Conservation (phyloP, 1,139 yeast species). For the Yamadazyma atlantica region DNA sequence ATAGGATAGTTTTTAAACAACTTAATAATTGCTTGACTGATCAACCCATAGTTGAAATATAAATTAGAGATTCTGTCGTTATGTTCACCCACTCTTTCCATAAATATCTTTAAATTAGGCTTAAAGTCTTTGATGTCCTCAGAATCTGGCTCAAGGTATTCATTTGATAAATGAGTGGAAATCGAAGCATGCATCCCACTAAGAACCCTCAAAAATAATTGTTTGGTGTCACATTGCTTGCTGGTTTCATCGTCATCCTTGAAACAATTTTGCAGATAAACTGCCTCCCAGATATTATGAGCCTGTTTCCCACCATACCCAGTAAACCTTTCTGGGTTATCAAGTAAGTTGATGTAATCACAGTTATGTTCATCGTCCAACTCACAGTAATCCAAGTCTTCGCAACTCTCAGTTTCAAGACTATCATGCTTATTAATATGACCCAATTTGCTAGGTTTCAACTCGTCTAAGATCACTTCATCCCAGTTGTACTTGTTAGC, state of each 20-base stretch:
- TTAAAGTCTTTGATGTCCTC: slow-evolving; percentile 79
- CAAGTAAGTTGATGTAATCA: slow-evolving; percentile 80
- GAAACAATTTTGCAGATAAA: slow-evolving; percentile 90
- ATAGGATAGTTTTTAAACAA: slow-evolving; percentile 29
- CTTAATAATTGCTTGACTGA: slow-evolving; percentile 78
- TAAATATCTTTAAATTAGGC: slow-evolving; percentile 78
- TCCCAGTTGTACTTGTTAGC: slow-evolving; percentile 56
- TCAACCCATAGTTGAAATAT: slow-evolving; percentile 88
- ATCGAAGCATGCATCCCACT: slow-evolving; percentile 97
- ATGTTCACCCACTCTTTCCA: slow-evolving; percentile 84
- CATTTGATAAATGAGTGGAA: slow-evolving; percentile 89
- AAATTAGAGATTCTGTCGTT: slow-evolving; percentile 89
- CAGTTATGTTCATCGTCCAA: slow-evolving; percentile 62
- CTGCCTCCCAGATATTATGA: slow-evolving; percentile 88
- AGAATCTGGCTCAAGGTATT: slow-evolving; percentile 69
- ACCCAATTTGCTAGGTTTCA: slow-evolving; percentile 49
- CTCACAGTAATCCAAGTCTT: slow-evolving; percentile 54
- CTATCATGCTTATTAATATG: slow-evolving; percentile 20
- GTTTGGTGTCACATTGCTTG: slow-evolving; percentile 75
- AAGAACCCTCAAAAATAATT: slow-evolving; percentile 79
- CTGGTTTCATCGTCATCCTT: slow-evolving; percentile 21
- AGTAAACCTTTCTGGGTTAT: slow-evolving; percentile 94
- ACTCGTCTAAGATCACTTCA: slow-evolving; percentile 57
- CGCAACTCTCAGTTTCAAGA: slow-evolving; percentile 19
- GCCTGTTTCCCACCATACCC: slow-evolving; percentile 95